Evolutionary conservation across 2,329 filamentous ascomycete species (phyloP), one percentile per base, ranked within the genome.

Genomic region (Aotearoamyces nothofagi): DNA sequence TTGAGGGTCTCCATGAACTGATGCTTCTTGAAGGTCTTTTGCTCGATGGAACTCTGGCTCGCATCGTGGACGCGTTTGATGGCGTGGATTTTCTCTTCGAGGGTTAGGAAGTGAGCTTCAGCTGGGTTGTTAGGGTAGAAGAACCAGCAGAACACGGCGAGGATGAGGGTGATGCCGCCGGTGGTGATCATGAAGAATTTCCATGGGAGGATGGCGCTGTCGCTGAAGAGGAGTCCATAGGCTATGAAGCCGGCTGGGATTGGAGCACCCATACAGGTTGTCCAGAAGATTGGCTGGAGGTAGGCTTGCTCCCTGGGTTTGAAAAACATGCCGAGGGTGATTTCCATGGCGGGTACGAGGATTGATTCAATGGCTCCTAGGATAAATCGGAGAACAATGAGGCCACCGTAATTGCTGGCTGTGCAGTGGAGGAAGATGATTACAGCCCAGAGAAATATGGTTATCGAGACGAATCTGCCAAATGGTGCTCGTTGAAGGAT

Each of bases 1-100:
- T 15, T 17, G 1, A 67, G 39, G 3, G 58, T 55, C 39, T 69
- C 65, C 0, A 58, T 6, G 6, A 68, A 54, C 41, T 68, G 60
- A 34, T 46, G 50, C 17, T 48, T 41, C 5, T 58, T 60, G 42
- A 68, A 66, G 32, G 56, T 55, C 33, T 54, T 58, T 40, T 55
- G 63, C 31, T 57, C 51, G 19, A 69, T 59, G 16, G 66, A 65
- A 2, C 62, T 68, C 49, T 68, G 58, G 46, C 69, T 69, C 28
- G 60, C 52, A 40, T 42, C 38, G 23, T 56, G 61, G 30, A 69
- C 56, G 29, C 62, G 58, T 46, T 61, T 60, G 22, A 65, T 49
- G 4, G 65, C 50, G 1, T 53, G 56, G 5, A 60, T 53, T 35
- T 54, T 54, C 39, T 59, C 55, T 12, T 37, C 39, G 17, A 52